These are phyloP conservation scores for Fusarium incarnatum DNA, from an alignment of 2,329 filamentous ascomycete species.

Conservation along the genomic window DNA sequence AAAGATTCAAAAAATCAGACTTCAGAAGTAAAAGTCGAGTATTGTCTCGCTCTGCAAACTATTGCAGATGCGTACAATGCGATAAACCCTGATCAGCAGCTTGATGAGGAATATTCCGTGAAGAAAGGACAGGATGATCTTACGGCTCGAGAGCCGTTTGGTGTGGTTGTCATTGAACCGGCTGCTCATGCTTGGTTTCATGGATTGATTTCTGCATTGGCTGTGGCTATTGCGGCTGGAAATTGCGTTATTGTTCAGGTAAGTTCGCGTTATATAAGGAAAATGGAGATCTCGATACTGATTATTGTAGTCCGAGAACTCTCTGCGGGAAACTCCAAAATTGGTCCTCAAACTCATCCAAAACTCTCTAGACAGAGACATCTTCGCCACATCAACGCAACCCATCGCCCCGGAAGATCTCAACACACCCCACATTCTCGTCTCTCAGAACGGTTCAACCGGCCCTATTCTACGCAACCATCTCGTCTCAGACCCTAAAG, in stretches of 20 bases:
- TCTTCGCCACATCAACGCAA: slow-evolving; percentile 11
- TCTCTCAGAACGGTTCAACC: slow-evolving; percentile 18
- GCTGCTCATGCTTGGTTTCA: slow-evolving; percentile 37
- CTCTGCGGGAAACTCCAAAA: slow-evolving; percentile 13
- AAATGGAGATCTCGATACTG: rapidly evolving
- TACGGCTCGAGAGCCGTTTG: slow-evolving; percentile 20
- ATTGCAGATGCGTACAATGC: slow-evolving; percentile 27
- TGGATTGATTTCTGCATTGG: slow-evolving; percentile 29
- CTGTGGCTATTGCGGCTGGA: slow-evolving; percentile 23
- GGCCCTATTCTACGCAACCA: slow-evolving; percentile 1
- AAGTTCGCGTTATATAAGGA: rapidly evolving
- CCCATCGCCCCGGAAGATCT: slow-evolving; percentile 2
- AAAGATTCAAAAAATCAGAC: slow-evolving; percentile 31
- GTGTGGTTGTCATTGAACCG: slow-evolving; percentile 37
- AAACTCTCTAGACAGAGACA: slow-evolving; percentile 21
- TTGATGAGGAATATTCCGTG: slow-evolving; percentile 34
- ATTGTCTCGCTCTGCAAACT: slow-evolving; percentile 37
- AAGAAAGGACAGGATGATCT: slow-evolving; percentile 23
- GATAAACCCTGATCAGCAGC: slow-evolving; percentile 21
- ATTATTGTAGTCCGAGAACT: neutral
- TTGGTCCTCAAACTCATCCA: slow-evolving; percentile 10
- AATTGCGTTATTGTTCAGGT: slow-evolving; percentile 39
- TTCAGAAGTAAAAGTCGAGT: slow-evolving; percentile 39
- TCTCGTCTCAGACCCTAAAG: slow-evolving; percentile 15
- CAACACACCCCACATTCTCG: slow-evolving; percentile 8